Evolutionary conservation across 2,329 filamentous ascomycete species (phyloP), one percentile per base, ranked within the genome.

Genomic region (Colletotrichum orbiculare): DNA sequence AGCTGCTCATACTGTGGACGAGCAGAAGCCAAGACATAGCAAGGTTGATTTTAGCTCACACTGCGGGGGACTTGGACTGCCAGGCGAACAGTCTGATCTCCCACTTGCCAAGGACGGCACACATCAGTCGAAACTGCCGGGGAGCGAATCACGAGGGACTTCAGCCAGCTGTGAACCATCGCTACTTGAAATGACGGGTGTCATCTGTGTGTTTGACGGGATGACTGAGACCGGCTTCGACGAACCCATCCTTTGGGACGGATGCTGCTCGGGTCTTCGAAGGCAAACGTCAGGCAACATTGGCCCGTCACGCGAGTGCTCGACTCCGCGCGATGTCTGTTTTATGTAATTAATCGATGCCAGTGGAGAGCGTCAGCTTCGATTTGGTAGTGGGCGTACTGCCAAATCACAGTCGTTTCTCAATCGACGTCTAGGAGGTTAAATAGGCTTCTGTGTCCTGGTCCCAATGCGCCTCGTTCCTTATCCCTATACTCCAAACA

Each of bases 51-150:
- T 48, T 54, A 45, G 9, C 42, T 39, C 15, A 8, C n/a, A 46
- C 39, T 52, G 11, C 34, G 41, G 47, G 41, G 48, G 48, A 35
- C 43, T 43, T 35, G 17, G 42, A 35, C 39, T 17, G 25, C 13
- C 45, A 15, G 58, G 52, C 39, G 43, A 63, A 47, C 58, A 41
- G 53, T 66, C 63, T 57, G 59, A 63, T 63, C 58, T 54, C 7
- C 25, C 37, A 53, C 41, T 9, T 17, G 63, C 63, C 63, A 66
- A 66, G 58, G 43, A 63, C 63, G 63, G 63, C 59, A 53, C 53
- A 63, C 52, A 62, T 66, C 59, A 63, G 63, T 57, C 59, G 63
- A 66, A 63, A 62, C 58, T 57, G 50, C 63, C 63, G 58, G 48
- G 17, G 17, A 17, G 41, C 58, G 15, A 65, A 53, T 48, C 46